These are phyloP conservation scores for Fraxinus baroniana DNA, from an alignment of 305 asterid genomes.

Conservation along the genomic window DNA sequence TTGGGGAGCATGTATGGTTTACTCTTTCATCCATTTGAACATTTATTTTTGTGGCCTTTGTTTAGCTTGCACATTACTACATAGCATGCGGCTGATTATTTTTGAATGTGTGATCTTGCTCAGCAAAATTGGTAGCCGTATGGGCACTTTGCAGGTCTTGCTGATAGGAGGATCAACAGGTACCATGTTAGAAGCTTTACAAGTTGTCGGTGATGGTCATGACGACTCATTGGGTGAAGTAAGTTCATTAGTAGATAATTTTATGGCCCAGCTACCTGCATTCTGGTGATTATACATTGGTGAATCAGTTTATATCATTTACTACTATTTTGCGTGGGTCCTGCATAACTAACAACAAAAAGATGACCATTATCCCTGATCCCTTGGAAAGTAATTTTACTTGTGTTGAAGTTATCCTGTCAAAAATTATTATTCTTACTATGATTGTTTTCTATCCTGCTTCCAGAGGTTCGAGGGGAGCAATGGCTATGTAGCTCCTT, in stretches of 20 bases:
- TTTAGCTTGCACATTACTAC: not conserved
- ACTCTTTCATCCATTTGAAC: not conserved
- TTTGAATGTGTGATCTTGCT: conserved; percentile 9
- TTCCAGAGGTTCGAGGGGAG: conserved; percentile 73
- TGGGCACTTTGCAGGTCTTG: no score
- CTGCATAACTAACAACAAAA: conserved; percentile 15
- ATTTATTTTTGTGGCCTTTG: not conserved
- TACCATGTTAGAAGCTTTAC: no score
- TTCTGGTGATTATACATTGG: no score
- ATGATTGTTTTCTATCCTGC: conserved; percentile 4
- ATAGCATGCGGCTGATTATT: not conserved
- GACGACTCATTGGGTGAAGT: no score
- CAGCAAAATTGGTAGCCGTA: conserved; percentile 95
- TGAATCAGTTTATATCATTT: no score
- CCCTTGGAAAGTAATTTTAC: conserved; percentile 14
- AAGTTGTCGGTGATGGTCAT: no score
- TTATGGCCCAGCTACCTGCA: no score
- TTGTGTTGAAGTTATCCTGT: conserved; percentile 20
- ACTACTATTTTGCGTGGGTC: no score
- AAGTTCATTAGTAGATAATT: no score
- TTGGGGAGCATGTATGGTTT: conserved; percentile 91
- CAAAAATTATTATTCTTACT: not conserved
- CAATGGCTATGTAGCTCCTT: conserved; percentile 73
- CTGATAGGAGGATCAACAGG: no score
- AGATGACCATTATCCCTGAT: conserved; percentile 1